Base-by-base conservation (phyloP, 1,284 basidiomycete species). In the Irpex sp. region DNA sequence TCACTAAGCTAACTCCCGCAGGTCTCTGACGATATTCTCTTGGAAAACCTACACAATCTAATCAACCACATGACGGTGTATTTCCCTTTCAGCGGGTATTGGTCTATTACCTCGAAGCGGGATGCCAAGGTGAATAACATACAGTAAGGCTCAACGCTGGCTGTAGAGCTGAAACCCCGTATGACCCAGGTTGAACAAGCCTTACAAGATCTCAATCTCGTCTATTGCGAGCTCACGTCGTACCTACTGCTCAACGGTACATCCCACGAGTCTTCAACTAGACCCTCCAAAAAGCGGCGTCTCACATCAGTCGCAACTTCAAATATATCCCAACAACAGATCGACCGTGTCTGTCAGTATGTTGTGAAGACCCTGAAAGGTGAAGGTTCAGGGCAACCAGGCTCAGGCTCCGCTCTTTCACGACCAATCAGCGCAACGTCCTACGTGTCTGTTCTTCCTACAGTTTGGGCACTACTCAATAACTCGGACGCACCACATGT, bases 381-480 rank as follows among this genome's bases (percentile, higher is more conserved):
- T 5, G 81, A 83, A 70, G 80, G 83, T 49, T 73, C 80, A 58
- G 74, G 75, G 26, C 68, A 71, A 47, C 51, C 73, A 69, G 63
- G 77, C 79, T 70, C 69, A 82, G 69, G 71, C 76, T 74, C 72
- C 78, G 71, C 65, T 5, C 61, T 74, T 19, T 63, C 71, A 11
- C 84, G 79, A 13, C 64, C 75, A 0, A 77, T 96, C 58, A 81
- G 84, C 9, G 76, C 86, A 0, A 71, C 81, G n/a, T 81, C 86
- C 11, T 97, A 95, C 76, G 70, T 76, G 2, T 82, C 88, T 1
- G 80, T 96, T 36, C 78, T 95, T 19, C 93, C 94, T 1, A 91
- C 93, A 1, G 81, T 97, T 54, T 97, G 94, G 93, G 84, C 88
- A 31, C 78, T 97, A 55, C 73, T 96, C 59, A 88, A 84, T 70